A percentile compares a stretch with the other conserved stretches of the same genome.
phyloP scores from a whole-genome alignment of 768 basidiomycete genomes.

The Polyporus arcularius region DNA sequence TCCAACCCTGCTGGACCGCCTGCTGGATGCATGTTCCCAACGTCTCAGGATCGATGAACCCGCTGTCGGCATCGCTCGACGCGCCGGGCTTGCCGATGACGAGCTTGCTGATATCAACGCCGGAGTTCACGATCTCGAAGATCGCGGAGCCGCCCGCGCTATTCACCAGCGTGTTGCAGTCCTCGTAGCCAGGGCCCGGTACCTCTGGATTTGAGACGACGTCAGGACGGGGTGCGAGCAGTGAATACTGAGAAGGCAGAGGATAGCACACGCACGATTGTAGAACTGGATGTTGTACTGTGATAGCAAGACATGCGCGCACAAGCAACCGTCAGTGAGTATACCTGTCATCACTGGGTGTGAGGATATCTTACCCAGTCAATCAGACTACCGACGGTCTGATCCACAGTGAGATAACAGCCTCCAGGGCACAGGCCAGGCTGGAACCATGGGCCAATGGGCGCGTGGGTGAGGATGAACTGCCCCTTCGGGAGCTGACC shows the following conservation, averaged over 20 bases:
- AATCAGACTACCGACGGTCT: constrained; percentile 42
- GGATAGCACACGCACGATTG: constrained; percentile 28
- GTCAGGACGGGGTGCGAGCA: constrained; percentile 27
- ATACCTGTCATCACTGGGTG: too few relatives aligned
- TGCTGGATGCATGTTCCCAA: constrained; percentile 16
- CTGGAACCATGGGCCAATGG: constrained; percentile 47
- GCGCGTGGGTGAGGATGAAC: constrained; percentile 38
- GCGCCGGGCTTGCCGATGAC: constrained; percentile 57
- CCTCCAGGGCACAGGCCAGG: constrained; percentile 36
- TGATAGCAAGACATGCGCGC: neutral
- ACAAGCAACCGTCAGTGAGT: neutral
- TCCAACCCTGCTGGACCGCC: constrained; percentile 14
- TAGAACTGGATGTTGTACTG: constrained; percentile 47
- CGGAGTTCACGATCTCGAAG: constrained; percentile 49
- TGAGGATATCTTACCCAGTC: constrained; percentile 38
- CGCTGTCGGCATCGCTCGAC: constrained; percentile 41
- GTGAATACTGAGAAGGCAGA: too few relatives aligned
- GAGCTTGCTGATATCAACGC: constrained; percentile 48
- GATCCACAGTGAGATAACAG: constrained; percentile 41
- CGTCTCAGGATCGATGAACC: constrained; percentile 49
- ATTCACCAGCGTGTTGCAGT: constrained; percentile 38
- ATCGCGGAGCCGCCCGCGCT: constrained; percentile 46
- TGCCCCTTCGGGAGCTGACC: constrained; percentile 33
- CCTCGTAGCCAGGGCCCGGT: constrained; percentile 32
- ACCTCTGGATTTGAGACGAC: neutral